Base-by-base conservation (phyloP, 768 basidiomycete species). In the Lactarius hengduanensis region DNA sequence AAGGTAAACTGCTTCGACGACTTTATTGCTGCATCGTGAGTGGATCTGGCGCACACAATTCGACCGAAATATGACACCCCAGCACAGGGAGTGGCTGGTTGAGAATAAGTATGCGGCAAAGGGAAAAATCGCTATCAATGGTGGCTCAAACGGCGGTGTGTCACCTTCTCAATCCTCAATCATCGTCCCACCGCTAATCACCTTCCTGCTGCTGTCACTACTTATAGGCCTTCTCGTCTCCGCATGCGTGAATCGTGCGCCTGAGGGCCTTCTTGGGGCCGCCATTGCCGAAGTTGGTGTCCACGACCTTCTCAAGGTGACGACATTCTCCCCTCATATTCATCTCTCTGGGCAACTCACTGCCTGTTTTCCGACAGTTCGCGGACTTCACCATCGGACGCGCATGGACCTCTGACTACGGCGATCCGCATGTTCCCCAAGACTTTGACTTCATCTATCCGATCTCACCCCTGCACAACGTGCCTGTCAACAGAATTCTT, bases 361-460 rank as follows among this genome's bases (percentile, higher is more conserved):
- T 16, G 26, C 15, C 28, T 40, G 28, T 15, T 13, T 16, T 6
- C 57, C 15, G 59, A 41, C 61, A 90, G 87, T 91, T 90, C 76
- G 82, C 85, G 57, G 83, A 87, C 70, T 92, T 88, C 71, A 91
- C 91, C 0, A 90, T 91, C 60, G 91, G 91, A 57, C 82, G 82
- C 67, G 86, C 88, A 6, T 94, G 92, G 92, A 85, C 82, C 2
- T 82, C 86, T 30, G 92, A 94, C 75, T 94, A 88, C 64, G 92
- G 92, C 20, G 78, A 90, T 72, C 88, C 92, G 3, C 85, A 90
- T 71, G 80, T 87, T 65, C 81, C 91, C 3, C 79, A 86, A 15
- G 91, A 91, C 69, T 94, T 94, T 71, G 92, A 94, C 77, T 93
- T 90, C 77, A 91, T 93, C 70, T 81, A 85, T 73, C 88, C 86